A percentile compares a stretch with the other conserved stretches of the same genome.
Conservation (phyloP, 495 filamentous ascomycete species). For the Hamigera avellanea region DNA sequence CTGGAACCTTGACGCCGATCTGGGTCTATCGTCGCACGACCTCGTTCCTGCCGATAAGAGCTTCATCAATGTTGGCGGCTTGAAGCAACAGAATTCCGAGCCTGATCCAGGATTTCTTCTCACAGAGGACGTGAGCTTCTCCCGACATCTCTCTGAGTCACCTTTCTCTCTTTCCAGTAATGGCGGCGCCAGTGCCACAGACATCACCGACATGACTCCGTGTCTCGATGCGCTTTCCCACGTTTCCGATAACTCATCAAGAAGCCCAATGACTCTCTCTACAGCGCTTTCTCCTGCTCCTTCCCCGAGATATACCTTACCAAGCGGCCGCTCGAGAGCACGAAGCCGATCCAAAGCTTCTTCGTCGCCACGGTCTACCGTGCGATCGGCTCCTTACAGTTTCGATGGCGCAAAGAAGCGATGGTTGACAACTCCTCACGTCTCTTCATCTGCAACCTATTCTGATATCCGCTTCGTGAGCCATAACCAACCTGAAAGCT, state of each 20-base stretch:
- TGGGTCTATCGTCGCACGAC: no score
- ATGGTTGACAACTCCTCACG: slow-evolving; percentile 60
- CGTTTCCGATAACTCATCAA: slow-evolving; percentile 41
- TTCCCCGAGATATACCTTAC: slow-evolving; percentile 40
- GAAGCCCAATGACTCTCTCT: slow-evolving; percentile 43
- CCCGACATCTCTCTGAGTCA: background rate
- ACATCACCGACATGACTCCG: background rate
- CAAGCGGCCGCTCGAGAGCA: slow-evolving; percentile 41
- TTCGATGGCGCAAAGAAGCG: slow-evolving; percentile 51
- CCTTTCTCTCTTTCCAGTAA: background rate
- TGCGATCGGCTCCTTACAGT: slow-evolving; percentile 52
- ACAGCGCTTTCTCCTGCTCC: slow-evolving; percentile 48
- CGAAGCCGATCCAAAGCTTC: slow-evolving; percentile 45
- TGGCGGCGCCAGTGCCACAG: background rate
- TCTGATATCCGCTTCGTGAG: slow-evolving; percentile 16
- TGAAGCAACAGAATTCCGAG: no score
- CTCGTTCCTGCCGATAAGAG: no score
- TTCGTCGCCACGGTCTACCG: slow-evolving; percentile 50
- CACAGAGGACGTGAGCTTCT: no score
- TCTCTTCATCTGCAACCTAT: slow-evolving; percentile 37
- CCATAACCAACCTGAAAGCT: slow-evolving; percentile 5
- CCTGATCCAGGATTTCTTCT: no score
- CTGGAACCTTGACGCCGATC: no score
- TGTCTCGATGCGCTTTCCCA: slow-evolving; percentile 32
- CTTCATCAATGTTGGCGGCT: no score